A percentile compares a stretch with the other conserved stretches of the same genome.
These are phyloP conservation scores for Neurospora crassa DNA, from an alignment of 2,329 filamentous ascomycete species.

Conservation along the genomic window DNA sequence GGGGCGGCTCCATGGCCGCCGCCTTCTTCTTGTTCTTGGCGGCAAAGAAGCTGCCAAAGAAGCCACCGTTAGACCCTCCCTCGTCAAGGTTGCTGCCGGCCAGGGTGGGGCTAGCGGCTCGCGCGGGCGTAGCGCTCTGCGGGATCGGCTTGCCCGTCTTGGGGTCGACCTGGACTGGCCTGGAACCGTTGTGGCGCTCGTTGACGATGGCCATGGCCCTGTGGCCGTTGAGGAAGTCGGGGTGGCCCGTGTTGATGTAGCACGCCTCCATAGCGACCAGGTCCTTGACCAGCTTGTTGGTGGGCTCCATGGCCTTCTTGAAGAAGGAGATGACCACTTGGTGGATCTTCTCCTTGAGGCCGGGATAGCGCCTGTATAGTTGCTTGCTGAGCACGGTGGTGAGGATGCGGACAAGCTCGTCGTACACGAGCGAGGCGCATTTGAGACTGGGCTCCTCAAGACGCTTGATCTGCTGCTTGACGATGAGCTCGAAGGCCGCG, in stretches of 20 bases:
- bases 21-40: slow-evolving; percentile 99
- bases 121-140: slow-evolving; percentile 49
- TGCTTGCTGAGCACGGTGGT: slow-evolving; percentile 81
- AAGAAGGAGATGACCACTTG: slow-evolving; percentile 87
- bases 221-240: slow-evolving; percentile 94
- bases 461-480: slow-evolving; percentile 96
- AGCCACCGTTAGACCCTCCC: slow-evolving; percentile 54
- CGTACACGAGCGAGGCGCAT: slow-evolving; percentile 94
- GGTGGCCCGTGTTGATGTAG: slow-evolving; percentile 98
- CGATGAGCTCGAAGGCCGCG: slow-evolving; percentile 95
- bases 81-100: slow-evolving; percentile 34
- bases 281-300: slow-evolving; percentile 92
- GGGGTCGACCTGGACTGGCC: slow-evolving; percentile 91
- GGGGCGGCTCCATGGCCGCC: slow-evolving; percentile 96
- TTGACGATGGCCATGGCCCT: slow-evolving; percentile 97
- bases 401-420: slow-evolving; percentile 92
- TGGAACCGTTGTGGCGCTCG: slow-evolving; percentile 71
- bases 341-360: slow-evolving; percentile 94
- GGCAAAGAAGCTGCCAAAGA: slow-evolving; percentile 98
- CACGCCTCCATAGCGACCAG: slow-evolving; percentile 91
- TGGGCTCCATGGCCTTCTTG: slow-evolving; percentile 97
- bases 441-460: slow-evolving; percentile 94
- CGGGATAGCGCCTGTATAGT: slow-evolving; percentile 87
- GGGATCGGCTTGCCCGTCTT: slow-evolving; percentile 95
- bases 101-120: slow-evolving; percentile 63